A percentile compares a stretch with the other conserved stretches of the same genome.
phyloP scores from a whole-genome alignment of 2,329 filamentous ascomycete genomes.

The Boeremia lycopersici region DNA sequence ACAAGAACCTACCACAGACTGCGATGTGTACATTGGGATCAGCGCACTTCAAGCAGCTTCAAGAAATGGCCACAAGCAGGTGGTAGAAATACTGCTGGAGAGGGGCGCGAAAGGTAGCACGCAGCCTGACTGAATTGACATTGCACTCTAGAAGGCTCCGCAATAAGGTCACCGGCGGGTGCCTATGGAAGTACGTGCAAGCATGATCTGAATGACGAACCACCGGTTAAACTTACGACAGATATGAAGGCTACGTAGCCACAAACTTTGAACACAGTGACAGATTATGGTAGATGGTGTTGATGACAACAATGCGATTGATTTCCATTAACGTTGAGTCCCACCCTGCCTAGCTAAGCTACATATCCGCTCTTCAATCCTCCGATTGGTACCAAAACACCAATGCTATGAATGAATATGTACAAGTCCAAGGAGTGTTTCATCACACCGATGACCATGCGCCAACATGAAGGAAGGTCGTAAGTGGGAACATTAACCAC shows the following conservation, averaged over 20 bases:
- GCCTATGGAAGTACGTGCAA: too few relatives aligned
- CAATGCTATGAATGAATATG: conserved; percentile 17
- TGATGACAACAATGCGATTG: not conserved
- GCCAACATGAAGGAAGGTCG: conserved; percentile 17
- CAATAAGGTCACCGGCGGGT: too few relatives aligned
- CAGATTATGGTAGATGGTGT: too few relatives aligned
- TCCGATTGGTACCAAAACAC: conserved; percentile 4
- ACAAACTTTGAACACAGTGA: too few relatives aligned
- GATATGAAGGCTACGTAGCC: too few relatives aligned
- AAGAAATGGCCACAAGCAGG: not conserved
- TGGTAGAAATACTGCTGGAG: not conserved
- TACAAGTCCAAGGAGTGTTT: conserved; percentile 21
- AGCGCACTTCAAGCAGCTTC: not conserved
- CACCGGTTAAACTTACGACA: too few relatives aligned
- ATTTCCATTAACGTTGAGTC: conserved; percentile 14
- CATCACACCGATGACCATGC: conserved; percentile 18
- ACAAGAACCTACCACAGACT: not conserved
- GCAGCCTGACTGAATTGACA: too few relatives aligned
- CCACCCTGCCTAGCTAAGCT: conserved; percentile 10
- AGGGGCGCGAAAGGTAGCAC: not conserved
- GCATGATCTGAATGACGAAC: too few relatives aligned
- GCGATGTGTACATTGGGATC: not conserved
- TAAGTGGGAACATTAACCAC: conserved; percentile 18
- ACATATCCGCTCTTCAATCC: not conserved
- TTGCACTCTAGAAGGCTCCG: too few relatives aligned